Percentiles rank a stretch among this genome's conserved stretches.
Conservation (phyloP, 2,329 filamentous ascomycete species). For the Arthroderma sp. region DNA sequence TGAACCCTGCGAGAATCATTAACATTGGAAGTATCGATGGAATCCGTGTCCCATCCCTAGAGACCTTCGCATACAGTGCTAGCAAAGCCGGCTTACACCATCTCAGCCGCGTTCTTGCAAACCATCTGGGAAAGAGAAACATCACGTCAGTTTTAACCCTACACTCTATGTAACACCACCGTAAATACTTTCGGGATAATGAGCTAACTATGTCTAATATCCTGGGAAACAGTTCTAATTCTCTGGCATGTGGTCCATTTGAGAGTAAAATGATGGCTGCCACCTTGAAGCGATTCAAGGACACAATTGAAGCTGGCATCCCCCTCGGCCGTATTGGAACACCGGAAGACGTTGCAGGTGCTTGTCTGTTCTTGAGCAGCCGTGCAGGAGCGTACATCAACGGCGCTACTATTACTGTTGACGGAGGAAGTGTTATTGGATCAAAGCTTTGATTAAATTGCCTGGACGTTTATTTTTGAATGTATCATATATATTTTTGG, state of each 20-base stretch:
- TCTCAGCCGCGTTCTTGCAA: slow-evolving; percentile 38
- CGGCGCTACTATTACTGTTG: slow-evolving; percentile 49
- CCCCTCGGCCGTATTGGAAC: slow-evolving; percentile 55
- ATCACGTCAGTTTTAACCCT: slow-evolving; percentile 34
- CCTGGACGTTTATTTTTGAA: no score
- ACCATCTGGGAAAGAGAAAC: slow-evolving; percentile 38
- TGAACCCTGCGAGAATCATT: slow-evolving; percentile 36
- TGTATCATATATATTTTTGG: no score
- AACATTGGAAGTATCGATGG: slow-evolving; percentile 44
- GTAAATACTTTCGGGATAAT: no score
- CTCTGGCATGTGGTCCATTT: slow-evolving; percentile 56
- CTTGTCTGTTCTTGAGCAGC: slow-evolving; percentile 57
- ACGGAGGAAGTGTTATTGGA: slow-evolving; percentile 39
- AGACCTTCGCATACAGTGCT: slow-evolving; percentile 41
- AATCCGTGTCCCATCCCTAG: slow-evolving; percentile 37
- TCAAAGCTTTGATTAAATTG: slow-evolving; percentile 25
- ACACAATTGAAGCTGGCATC: slow-evolving; percentile 41
- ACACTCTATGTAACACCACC: not conserved
- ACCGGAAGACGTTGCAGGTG: slow-evolving; percentile 55
- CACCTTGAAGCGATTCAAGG: slow-evolving; percentile 37
- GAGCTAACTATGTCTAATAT: slow-evolving; percentile 12
- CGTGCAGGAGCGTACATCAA: slow-evolving; percentile 54
- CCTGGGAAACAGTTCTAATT: slow-evolving; percentile 39
- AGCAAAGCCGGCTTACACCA: slow-evolving; percentile 43
- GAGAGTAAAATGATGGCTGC: slow-evolving; percentile 43